phyloP scores from a whole-genome alignment of 768 basidiomycete species.

The Sporobolomyces roseus region DNA sequence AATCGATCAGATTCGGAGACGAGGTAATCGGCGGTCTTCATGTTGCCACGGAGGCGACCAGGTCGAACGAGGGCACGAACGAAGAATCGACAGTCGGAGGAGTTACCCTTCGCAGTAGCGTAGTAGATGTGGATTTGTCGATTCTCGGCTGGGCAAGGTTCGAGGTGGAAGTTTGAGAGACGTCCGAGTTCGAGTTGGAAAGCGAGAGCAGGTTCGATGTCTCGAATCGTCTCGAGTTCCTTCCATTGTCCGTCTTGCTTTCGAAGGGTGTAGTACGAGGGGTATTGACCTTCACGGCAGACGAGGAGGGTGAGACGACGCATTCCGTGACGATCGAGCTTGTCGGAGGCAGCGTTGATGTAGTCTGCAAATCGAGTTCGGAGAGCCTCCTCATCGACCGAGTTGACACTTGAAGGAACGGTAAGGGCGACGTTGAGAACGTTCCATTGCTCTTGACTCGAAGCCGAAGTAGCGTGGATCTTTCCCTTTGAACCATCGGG shows the following conservation, averaged over 20 bases:
- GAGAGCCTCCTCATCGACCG: conserved; percentile 66
- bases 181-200: conserved; percentile 97
- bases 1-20: conserved; percentile 97
- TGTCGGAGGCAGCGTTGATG: conserved; percentile 62
- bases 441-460: conserved; percentile 64
- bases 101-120: conserved; percentile 88
- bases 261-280: conserved; percentile 88
- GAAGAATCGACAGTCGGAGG: conserved; percentile 97
- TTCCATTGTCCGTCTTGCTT: conserved; percentile 68
- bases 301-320: conserved; percentile 88
- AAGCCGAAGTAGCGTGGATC: conserved; percentile 50
- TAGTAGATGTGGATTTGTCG: conserved; percentile 98
- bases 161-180: conserved; percentile 92
- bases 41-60: conserved; percentile 81
- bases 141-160: conserved; percentile 91
- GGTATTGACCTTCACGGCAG: conserved; percentile 86
- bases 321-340: conserved; percentile 71
- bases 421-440: conserved; percentile 92
- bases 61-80: conserved; percentile 93
- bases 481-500: conserved; percentile 68
- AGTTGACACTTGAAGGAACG: conserved; percentile 70
- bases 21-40: conserved; percentile 96
- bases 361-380: conserved; percentile 63
- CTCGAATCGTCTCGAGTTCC: conserved; percentile 94
- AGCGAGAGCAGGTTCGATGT: conserved; percentile 95